A percentile compares a stretch with the other conserved stretches of the same genome.
These are phyloP conservation scores for Sporothrix schenckii DNA, from an alignment of 2,329 filamentous ascomycete species.

Conservation along the genomic window DNA sequence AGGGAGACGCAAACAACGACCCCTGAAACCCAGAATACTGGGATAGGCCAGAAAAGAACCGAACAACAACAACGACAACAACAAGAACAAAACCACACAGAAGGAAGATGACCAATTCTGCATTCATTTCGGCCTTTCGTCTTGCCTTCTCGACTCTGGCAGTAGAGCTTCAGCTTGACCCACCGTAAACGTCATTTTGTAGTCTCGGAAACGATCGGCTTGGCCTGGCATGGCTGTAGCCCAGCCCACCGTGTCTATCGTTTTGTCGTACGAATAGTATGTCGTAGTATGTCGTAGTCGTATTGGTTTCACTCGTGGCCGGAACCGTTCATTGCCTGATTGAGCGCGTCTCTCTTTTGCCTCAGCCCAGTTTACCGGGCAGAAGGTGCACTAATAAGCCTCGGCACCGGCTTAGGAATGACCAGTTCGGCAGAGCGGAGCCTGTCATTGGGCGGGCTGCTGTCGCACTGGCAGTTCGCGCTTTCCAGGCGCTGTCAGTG, in stretches of 20 bases:
- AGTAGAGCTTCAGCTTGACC: constrained; percentile 8
- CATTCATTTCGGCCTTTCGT: not conserved
- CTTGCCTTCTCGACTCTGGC: not conserved
- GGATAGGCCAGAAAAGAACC: not conserved
- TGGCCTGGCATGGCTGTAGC: constrained; percentile 1
- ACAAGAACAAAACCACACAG: not conserved
- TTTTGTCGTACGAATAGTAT: not conserved
- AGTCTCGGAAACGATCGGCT: constrained; percentile 26
- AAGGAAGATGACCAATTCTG: not conserved
- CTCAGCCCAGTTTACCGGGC: constrained; percentile 23
- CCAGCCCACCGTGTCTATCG: not conserved
- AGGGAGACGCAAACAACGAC: not conserved
- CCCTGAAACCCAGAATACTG: not conserved
- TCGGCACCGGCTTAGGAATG: constrained; percentile 25
- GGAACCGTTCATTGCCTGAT: constrained; percentile 17
- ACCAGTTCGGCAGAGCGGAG: constrained; percentile 30
- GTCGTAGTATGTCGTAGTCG: not conserved
- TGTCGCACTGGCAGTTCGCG: not conserved
- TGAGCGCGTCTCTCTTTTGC: not conserved
- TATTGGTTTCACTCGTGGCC: constrained; percentile 15
- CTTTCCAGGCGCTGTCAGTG: constrained; percentile 18
- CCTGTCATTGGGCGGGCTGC: constrained; percentile 6
- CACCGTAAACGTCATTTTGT: constrained; percentile 21
- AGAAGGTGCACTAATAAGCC: constrained; percentile 29
- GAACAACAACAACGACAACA: not conserved